A percentile compares a stretch with the other conserved stretches of the same genome.
Conservation (phyloP, 2,329 filamentous ascomycete species). For the Epichloe festucae region DNA sequence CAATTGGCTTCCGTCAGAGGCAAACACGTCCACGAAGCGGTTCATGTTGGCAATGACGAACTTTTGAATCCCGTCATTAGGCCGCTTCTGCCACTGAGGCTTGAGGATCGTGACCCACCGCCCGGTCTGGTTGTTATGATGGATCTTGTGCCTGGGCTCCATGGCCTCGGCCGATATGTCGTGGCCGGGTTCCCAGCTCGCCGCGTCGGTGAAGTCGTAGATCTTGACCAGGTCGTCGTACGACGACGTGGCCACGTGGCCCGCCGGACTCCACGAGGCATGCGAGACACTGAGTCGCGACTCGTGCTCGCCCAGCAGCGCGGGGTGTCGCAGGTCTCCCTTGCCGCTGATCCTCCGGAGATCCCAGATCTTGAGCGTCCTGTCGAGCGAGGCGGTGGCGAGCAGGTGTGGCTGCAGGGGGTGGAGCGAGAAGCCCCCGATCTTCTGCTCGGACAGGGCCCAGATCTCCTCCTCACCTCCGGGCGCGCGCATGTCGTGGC, state of each 20-base stretch:
- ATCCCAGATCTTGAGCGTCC: constrained; percentile 88
- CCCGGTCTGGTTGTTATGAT: constrained; percentile 92
- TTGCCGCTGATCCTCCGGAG: constrained; percentile 62
- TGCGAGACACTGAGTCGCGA: constrained; percentile 81
- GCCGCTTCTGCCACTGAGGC: constrained; percentile 78
- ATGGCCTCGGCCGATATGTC: constrained; percentile 49
- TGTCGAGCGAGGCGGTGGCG: constrained; percentile 80
- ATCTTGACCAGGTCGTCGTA: constrained; percentile 96
- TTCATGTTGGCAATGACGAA: constrained; percentile 97
- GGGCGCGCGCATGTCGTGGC: constrained; percentile 60
- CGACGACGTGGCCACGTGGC: constrained; percentile 78
- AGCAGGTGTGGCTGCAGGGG: constrained; percentile 69
- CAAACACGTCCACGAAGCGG: constrained; percentile 86
- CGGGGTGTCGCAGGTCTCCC: constrained; percentile 46
- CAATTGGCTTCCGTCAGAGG: constrained; percentile 68
- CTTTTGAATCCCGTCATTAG: constrained; percentile 67
- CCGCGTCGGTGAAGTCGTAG: constrained; percentile 58
- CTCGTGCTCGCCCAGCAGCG: constrained; percentile 66
- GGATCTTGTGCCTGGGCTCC: constrained; percentile 53
- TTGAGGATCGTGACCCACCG: constrained; percentile 77
- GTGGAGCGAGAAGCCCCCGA: constrained; percentile 82
- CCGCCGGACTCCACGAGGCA: constrained; percentile 75
- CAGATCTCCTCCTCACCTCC: constrained; percentile 43
- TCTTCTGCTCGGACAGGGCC: constrained; percentile 79
- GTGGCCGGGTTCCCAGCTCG: constrained; percentile 44